Conservation (phyloP, 2,329 filamentous ascomycete genomes). For the Hypoxylon sp. region DNA sequence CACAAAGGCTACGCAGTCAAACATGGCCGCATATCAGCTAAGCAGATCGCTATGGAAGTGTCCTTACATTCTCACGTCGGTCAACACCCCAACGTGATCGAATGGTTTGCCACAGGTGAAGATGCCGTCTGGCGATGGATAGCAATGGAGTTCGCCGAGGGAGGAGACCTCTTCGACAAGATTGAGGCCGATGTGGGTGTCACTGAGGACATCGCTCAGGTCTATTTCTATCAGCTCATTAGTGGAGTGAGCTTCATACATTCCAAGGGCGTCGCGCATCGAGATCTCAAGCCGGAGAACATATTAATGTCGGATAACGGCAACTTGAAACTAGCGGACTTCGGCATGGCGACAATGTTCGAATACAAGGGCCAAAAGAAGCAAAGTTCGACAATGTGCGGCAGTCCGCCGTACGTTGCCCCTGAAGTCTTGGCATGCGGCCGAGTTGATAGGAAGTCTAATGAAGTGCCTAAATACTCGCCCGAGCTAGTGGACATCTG, state of each 20-base stretch:
- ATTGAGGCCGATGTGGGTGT: conserved; percentile 98
- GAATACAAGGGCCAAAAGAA: conserved; percentile 88
- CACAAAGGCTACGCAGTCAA: conserved; percentile 95
- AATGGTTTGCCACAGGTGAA: conserved; percentile 90
- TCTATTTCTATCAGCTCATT: conserved; percentile 95
- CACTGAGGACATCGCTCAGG: conserved; percentile 92
- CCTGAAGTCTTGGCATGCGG: conserved; percentile 83
- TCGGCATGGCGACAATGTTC: conserved; percentile 95
- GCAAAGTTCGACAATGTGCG: conserved; percentile 89
- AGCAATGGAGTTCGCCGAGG: conserved; percentile 96
- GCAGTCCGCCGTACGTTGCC: conserved; percentile 96
- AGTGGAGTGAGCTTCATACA: conserved; percentile 95
- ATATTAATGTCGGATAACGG: conserved; percentile 89
- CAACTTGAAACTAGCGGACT: conserved; percentile 94
- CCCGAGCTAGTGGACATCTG: conserved; percentile 92
- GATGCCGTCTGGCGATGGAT: conserved; percentile 95
- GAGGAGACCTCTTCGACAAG: conserved; percentile 98
- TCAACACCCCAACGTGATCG: conserved; percentile 92
- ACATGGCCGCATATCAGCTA: conserved; percentile 87
- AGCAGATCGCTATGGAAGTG: conserved; percentile 93
- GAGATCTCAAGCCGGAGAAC: conserved; percentile 95
- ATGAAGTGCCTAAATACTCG: conserved; percentile 73
- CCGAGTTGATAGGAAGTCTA: conserved; percentile 61
- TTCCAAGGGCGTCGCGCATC: conserved; percentile 93
- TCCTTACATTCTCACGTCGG: conserved; percentile 90